Percentiles rank a stretch among this genome's conserved stretches.
phyloP scores from a whole-genome alignment of 2,329 filamentous ascomycete species.

The Sporothrix protearum region DNA sequence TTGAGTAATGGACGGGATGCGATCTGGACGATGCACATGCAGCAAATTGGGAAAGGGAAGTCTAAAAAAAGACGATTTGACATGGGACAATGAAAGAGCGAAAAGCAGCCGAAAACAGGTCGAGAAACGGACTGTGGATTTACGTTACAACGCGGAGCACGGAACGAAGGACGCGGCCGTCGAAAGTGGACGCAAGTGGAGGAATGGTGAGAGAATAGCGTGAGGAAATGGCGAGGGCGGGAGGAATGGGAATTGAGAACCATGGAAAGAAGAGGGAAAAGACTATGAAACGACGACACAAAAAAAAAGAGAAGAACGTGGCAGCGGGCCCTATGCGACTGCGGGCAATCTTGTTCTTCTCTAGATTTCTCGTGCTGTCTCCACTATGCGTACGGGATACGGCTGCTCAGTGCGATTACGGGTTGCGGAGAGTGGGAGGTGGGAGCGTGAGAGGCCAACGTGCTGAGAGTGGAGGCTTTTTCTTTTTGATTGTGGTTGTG shows the following conservation, averaged over 20 bases:
- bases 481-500: background rate
- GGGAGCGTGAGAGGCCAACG: background rate
- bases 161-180: conserved; percentile 1
- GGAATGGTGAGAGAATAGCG: background rate
- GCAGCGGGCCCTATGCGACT: background rate
- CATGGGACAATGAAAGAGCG: background rate
- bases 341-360: background rate
- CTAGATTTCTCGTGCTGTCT: background rate
- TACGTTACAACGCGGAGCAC: background rate
- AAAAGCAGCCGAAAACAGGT: background rate
- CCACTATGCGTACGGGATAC: background rate
- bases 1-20: background rate
- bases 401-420: background rate
- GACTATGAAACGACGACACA: background rate
- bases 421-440: background rate
- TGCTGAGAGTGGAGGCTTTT: background rate
- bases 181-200: background rate
- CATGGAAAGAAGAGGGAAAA: background rate
- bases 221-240: background rate
- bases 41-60: background rate
- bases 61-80: background rate
- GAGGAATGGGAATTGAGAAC: background rate
- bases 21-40: background rate
- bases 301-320: background rate
- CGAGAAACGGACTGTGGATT: background rate